phyloP scores from a whole-genome alignment of 305 asterid species.

The Rubia tinctorum region DNA sequence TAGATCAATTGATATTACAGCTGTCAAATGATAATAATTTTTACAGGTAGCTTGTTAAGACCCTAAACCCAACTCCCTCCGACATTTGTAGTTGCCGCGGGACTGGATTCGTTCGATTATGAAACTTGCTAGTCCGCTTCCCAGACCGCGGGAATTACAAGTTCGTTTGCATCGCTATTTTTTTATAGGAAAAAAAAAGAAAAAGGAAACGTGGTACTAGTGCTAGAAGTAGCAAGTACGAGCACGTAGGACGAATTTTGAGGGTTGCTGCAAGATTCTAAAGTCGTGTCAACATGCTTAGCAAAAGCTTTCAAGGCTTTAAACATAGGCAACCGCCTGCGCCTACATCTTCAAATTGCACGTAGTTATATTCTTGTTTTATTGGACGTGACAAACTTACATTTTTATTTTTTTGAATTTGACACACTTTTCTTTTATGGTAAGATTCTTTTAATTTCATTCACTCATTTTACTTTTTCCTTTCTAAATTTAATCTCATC shows the following conservation, averaged over 20 bases:
- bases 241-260: not conserved
- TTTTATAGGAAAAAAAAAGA: not conserved
- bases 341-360: not conserved
- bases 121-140: not conserved
- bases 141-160: not conserved
- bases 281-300: slow-evolving; percentile 12
- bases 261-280: slow-evolving; percentile 5
- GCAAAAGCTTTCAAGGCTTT: not conserved
- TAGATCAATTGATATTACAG: too few relatives aligned
- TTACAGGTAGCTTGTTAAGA: too few relatives aligned
- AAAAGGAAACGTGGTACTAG: slow-evolving; percentile 3
- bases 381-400: too few relatives aligned
- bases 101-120: not conserved
- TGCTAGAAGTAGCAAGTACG: not conserved
- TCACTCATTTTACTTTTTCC: too few relatives aligned
- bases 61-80: not conserved
- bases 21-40: too few relatives aligned
- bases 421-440: too few relatives aligned
- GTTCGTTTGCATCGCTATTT: too few relatives aligned
- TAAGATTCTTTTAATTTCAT: too few relatives aligned
- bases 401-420: too few relatives aligned
- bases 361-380: not conserved
- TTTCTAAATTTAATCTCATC: too few relatives aligned
- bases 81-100: not conserved
- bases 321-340: not conserved